phyloP scores from a whole-genome alignment of 2,329 filamentous ascomycete species.

The Clathrospora elynae region DNA sequence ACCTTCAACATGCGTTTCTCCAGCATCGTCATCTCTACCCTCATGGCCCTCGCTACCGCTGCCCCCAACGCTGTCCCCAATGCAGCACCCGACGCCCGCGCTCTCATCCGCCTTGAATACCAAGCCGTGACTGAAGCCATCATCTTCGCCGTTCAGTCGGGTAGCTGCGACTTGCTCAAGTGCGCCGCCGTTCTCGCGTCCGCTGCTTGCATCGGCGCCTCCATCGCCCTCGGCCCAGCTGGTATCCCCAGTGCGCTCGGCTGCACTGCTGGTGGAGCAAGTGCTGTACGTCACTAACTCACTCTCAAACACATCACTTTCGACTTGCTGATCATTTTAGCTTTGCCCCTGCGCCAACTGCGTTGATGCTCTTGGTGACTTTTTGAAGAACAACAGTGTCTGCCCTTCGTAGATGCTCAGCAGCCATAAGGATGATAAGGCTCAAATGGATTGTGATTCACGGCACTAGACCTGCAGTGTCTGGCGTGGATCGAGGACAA shows the following conservation, averaged over 20 bases:
- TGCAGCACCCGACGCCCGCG: too few species aligned
- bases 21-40: constrained; percentile 10
- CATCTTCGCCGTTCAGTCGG: constrained; percentile 10
- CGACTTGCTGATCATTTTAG: constrained; percentile 1
- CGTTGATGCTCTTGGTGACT: constrained; percentile 9
- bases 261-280: constrained; percentile 7
- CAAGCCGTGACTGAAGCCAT: constrained; percentile 13
- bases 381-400: constrained; percentile 12
- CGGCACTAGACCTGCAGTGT: constrained; percentile 1
- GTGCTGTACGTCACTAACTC: constrained; percentile 7
- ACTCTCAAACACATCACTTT: neutral
- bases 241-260: constrained; percentile 6
- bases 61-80: constrained; percentile 11
- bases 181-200: constrained; percentile 12
- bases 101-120: constrained; percentile 2
- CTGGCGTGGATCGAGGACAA: neutral
- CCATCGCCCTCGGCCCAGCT: constrained; percentile 8
- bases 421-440: too few species aligned
- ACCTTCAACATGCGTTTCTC: constrained; percentile 18
- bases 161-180: constrained; percentile 11
- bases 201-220: constrained; percentile 8
- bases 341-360: constrained; percentile 14
- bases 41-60: constrained; percentile 11
- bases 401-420: too few species aligned
- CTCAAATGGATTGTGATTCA: neutral